Conservation (phyloP, 306 rosid genomes). For the Corylus americana region DNA sequence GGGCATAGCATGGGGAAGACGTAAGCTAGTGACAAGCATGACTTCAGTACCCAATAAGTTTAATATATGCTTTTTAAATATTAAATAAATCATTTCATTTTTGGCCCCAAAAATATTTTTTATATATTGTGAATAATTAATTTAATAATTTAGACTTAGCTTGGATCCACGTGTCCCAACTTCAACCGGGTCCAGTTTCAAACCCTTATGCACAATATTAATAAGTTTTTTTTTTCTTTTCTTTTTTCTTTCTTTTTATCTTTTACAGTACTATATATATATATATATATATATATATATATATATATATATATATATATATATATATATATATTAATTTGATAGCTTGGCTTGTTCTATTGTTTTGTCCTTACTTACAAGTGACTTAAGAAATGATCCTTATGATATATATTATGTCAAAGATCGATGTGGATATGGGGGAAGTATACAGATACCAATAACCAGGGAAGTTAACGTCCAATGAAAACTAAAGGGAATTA, state of each 20-base stretch:
- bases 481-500: background rate
- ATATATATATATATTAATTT: background rate
- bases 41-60: constrained; percentile 46
- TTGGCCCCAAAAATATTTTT: too few species aligned
- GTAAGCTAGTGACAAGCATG: constrained; percentile 76
- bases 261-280: background rate
- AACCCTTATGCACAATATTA: too few species aligned
- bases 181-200: too few species aligned
- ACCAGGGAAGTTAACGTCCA: background rate
- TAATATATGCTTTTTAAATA: background rate
- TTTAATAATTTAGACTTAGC: too few species aligned
- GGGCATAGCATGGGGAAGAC: constrained; percentile 36
- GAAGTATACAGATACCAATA: constrained; percentile 11
- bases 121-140: too few species aligned
- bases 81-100: too few species aligned
- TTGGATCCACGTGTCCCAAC: too few species aligned
- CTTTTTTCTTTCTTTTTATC: background rate
- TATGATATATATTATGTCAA: background rate
- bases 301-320: too few species aligned
- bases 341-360: background rate
- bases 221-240: background rate
- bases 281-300: too few species aligned
- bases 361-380: constrained; percentile 29
- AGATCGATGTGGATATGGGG: constrained; percentile 6
- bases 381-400: constrained; percentile 30